Evolutionary conservation across 441 rosid genomes (phyloP).

Genomic region (Erodium texanum): DNA sequence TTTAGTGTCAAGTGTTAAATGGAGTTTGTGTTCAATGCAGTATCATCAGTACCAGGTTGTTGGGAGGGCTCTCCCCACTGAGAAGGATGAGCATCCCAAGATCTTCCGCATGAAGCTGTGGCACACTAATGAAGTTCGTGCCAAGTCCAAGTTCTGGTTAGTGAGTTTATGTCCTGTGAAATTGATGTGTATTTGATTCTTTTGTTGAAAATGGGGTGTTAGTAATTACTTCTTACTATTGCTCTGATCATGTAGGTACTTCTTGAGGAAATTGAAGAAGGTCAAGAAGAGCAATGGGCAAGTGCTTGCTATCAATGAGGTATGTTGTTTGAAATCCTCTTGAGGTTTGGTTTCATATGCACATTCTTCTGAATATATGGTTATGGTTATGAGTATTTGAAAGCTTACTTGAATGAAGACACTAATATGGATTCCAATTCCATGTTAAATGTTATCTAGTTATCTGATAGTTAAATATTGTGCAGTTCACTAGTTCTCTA

Average conservation of each 20-base stretch:
- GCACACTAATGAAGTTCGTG: conserved; percentile 29
- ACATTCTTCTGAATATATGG: too few relatives aligned
- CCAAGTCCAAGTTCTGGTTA: conserved; percentile 33
- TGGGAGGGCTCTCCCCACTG: conserved; percentile 30
- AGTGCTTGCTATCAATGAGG: conserved; percentile 31
- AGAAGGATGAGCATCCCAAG: conserved; percentile 27
- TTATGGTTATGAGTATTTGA: not conserved
- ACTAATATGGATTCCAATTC: not conserved
- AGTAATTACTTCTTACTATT: not conserved
- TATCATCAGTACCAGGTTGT: conserved; percentile 34
- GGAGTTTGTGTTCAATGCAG: conserved; percentile 12
- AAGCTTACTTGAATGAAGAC: not conserved
- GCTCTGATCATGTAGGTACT: conserved; percentile 19
- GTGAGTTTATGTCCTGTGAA: not conserved
- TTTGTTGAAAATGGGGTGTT: not conserved
- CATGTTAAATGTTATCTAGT: not conserved
- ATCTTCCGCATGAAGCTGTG: conserved; percentile 30
- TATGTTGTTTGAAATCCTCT: not conserved
- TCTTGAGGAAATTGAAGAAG: conserved; percentile 30
- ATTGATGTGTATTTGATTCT: not conserved
- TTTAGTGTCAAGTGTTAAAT: too few relatives aligned
- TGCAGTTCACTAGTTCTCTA: not conserved
- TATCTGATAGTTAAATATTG: too few relatives aligned
- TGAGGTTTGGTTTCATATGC: too few relatives aligned
- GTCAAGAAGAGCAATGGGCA: conserved; percentile 33